These are phyloP conservation scores for Yarrowia yakushimensis DNA, from an alignment of 805 yeast genomes.

Conservation along the genomic window DNA sequence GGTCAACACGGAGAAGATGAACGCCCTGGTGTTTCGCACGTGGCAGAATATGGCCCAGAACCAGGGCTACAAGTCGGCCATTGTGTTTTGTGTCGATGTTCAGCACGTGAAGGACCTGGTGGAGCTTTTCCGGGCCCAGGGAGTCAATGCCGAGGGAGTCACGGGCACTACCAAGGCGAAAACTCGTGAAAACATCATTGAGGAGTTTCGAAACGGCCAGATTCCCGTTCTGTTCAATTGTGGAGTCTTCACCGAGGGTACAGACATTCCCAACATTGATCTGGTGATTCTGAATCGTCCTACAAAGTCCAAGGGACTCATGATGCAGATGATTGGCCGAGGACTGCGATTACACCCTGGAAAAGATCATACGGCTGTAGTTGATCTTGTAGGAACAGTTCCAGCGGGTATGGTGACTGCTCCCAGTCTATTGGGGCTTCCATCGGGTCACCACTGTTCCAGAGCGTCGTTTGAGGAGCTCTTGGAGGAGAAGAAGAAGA, in stretches of 20 bases:
- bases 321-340: constrained; percentile 88
- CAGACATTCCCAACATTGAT: constrained; percentile 88
- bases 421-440: constrained; percentile 48
- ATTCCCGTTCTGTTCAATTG: constrained; percentile 80
- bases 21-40: constrained; percentile 53
- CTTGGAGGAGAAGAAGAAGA: neutral
- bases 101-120: constrained; percentile 59
- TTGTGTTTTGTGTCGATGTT: constrained; percentile 75
- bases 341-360: constrained; percentile 66
- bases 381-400: constrained; percentile 67
- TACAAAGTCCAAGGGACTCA: constrained; percentile 64
- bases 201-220: constrained; percentile 57
- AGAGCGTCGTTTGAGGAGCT: neutral
- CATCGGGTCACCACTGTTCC: neutral
- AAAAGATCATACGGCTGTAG: constrained; percentile 65
- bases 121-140: constrained; percentile 51
- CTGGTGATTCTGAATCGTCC: constrained; percentile 76
- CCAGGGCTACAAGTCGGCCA: constrained; percentile 52
- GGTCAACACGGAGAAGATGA: constrained; percentile 54
- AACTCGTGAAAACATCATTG: constrained; percentile 51
- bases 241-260: constrained; percentile 89
- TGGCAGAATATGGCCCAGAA: constrained; percentile 45
- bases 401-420: constrained; percentile 50
- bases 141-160: constrained; percentile 67
- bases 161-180: constrained; percentile 58